A percentile compares a stretch with the other conserved stretches of the same genome.
phyloP scores from a whole-genome alignment of 139 green algal genomes.

The Chlamydomonas urium region DNA sequence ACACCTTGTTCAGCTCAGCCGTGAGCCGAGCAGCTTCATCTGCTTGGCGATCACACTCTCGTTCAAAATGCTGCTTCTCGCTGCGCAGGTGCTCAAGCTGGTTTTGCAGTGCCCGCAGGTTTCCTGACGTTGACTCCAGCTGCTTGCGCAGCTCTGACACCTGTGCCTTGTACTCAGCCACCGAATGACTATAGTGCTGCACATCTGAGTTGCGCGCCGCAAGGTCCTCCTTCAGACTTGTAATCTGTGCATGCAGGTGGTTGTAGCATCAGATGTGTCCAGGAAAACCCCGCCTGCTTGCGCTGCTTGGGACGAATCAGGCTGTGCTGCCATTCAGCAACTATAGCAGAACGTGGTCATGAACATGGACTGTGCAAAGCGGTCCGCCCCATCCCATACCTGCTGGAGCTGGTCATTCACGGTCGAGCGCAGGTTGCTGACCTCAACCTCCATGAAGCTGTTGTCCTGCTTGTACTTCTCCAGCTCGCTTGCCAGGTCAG shows the following conservation, averaged over 20 bases:
- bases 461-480: conserved; percentile 35
- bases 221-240: conserved; percentile 36
- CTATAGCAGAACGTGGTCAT: no score
- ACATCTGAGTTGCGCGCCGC: conserved; percentile 23
- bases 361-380: no score
- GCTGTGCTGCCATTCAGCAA: neutral
- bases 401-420: conserved; percentile 25
- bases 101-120: conserved; percentile 6
- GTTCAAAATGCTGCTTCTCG: conserved; percentile 19
- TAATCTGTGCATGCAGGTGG: no score
- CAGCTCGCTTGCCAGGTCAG: conserved; percentile 28
- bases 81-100: neutral
- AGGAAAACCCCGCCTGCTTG: no score
- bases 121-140: neutral
- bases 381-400: neutral
- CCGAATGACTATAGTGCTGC: neutral
- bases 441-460: conserved; percentile 33
- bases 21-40: neutral
- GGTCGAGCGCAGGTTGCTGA: conserved; percentile 18
- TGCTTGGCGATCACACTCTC: neutral
- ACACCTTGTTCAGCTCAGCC: conserved; percentile 25
- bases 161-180: conserved; percentile 14
- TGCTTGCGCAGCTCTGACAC: conserved; percentile 11
- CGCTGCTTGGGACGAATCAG: neutral
- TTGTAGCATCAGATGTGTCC: no score